These are phyloP conservation scores for Neospora caninum DNA, from an alignment of 169 alveolate species.

Conservation along the genomic window DNA sequence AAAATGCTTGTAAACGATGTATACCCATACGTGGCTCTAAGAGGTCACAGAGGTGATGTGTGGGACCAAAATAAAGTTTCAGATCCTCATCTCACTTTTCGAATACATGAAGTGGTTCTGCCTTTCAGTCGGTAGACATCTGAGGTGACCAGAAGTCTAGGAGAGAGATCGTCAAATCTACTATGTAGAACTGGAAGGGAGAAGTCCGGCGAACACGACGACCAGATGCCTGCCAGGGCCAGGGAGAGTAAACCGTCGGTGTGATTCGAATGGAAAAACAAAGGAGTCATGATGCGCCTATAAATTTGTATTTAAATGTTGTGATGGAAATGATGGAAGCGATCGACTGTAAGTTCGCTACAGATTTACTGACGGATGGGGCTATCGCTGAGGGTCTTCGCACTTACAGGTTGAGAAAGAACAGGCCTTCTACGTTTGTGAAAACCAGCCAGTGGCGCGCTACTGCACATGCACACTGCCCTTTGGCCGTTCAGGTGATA, in stretches of 20 bases:
- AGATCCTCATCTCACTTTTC: not conserved
- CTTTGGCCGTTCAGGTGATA: too few species aligned
- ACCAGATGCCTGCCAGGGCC: not conserved
- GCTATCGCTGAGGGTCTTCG: too few species aligned
- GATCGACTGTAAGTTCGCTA: too few species aligned
- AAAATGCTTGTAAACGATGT: too few species aligned
- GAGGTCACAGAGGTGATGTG: too few species aligned
- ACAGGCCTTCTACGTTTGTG: not conserved
- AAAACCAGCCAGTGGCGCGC: not conserved
- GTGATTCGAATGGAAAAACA: not conserved
- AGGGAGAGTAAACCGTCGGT: not conserved
- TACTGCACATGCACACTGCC: not conserved
- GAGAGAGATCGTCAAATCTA: slow-evolving; percentile 9
- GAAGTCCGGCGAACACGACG: slow-evolving; percentile 46
- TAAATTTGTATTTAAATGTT: too few species aligned
- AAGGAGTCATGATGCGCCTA: too few species aligned
- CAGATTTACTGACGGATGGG: too few species aligned
- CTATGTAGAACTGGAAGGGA: not conserved
- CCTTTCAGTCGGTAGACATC: slow-evolving; percentile 33
- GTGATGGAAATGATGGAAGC: too few species aligned
- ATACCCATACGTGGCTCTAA: too few species aligned
- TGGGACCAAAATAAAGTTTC: too few species aligned
- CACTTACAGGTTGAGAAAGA: too few species aligned
- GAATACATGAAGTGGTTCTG: not conserved
- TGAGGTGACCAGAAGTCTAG: slow-evolving; percentile 6